phyloP scores from a whole-genome alignment of 2,329 filamentous ascomycete species.

The Ceratocystis cubensis region DNA sequence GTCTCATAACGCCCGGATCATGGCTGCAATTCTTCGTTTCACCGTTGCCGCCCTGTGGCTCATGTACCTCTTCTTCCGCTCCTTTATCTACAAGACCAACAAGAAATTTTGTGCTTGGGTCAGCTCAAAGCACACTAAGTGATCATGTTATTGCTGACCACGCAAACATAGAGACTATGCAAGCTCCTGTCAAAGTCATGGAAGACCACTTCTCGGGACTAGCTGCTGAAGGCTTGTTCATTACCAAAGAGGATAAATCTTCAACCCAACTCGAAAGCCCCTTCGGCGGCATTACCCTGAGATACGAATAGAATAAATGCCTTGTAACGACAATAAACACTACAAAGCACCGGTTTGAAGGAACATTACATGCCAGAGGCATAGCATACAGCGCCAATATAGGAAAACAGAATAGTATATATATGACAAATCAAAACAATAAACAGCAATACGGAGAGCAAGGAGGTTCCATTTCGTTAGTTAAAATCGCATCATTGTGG shows the following conservation, averaged over 20 bases:
- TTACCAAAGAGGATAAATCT: slow-evolving; percentile 27
- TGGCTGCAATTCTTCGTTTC: slow-evolving; percentile 53
- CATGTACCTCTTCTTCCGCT: slow-evolving; percentile 10
- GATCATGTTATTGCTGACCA: neutral
- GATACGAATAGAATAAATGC: neutral
- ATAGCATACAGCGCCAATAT: neutral
- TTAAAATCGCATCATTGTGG: neutral
- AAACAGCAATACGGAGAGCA: neutral
- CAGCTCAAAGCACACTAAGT: slow-evolving; percentile 16
- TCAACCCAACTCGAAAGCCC: slow-evolving; percentile 19
- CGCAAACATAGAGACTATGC: neutral
- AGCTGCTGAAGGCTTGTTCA: slow-evolving; percentile 47
- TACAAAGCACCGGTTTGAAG: neutral
- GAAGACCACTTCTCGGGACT: slow-evolving; percentile 47
- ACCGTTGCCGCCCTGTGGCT: slow-evolving; percentile 23
- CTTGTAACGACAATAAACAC: neutral
- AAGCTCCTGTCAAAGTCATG: neutral
- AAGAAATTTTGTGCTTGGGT: slow-evolving; percentile 30
- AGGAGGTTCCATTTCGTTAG: neutral
- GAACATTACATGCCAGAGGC: no score
- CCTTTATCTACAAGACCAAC: slow-evolving; percentile 14
- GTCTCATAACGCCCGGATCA: slow-evolving; percentile 50
- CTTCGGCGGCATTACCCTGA: slow-evolving; percentile 12
- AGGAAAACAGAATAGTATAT: neutral
- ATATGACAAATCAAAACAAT: neutral